Evolutionary conservation across 1,284 basidiomycete genomes (phyloP).

Genomic region (Papiliotrema nemorosa): DNA sequence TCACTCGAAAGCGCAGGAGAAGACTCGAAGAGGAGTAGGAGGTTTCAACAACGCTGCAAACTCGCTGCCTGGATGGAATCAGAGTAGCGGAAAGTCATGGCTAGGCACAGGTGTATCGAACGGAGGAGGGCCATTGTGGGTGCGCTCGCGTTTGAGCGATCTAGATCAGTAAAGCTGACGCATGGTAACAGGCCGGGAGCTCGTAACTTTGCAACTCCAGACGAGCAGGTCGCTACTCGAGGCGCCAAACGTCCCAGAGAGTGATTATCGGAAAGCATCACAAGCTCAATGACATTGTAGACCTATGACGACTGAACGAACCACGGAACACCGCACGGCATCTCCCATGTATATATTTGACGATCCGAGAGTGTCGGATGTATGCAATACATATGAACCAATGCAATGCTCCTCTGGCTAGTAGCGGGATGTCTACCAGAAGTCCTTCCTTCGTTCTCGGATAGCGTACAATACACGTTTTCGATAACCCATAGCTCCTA

Average conservation of each 20-base stretch:
- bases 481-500: conserved; percentile 13
- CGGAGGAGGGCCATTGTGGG: conserved; percentile 54
- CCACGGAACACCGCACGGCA: too few species aligned
- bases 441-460: conserved; percentile 28
- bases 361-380: too few species aligned
- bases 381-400: too few species aligned
- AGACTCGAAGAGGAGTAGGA: too few species aligned
- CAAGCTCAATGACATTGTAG: too few species aligned
- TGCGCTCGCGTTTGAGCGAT: conserved; percentile 29
- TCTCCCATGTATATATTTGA: too few species aligned
- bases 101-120: conserved; percentile 36
- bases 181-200: neutral
- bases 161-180: neutral
- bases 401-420: too few species aligned
- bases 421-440: conserved; percentile 22
- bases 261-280: neutral
- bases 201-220: conserved; percentile 44
- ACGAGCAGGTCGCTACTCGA: conserved; percentile 58
- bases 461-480: conserved; percentile 22
- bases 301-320: too few species aligned
- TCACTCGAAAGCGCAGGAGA: too few species aligned
- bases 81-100: too few species aligned
- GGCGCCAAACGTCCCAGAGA: conserved; percentile 37
- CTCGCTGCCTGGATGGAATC: too few species aligned
- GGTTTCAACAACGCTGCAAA: too few species aligned